phyloP scores from a whole-genome alignment of 805 yeast genomes.

The Kregervanrija pseudodelftensis region DNA sequence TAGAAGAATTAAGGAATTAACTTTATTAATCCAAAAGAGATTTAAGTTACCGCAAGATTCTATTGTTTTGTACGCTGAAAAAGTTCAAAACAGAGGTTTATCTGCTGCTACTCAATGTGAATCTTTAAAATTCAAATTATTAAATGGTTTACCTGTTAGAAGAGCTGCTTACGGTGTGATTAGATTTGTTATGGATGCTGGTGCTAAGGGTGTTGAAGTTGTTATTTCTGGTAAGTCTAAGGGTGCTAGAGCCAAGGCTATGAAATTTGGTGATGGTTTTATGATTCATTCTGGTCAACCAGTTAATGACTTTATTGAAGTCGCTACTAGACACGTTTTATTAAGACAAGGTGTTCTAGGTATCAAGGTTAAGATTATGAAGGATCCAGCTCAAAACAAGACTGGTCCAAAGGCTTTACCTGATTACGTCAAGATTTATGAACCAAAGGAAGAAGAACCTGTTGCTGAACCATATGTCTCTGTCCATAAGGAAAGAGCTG shows the following conservation, averaged over 20 bases:
- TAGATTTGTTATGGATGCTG: conserved; percentile 99
- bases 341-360: conserved; percentile 99
- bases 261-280: conserved; percentile 99
- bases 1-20: conserved; percentile 98
- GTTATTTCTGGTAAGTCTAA: conserved; percentile 99
- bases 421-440: conserved; percentile 86
- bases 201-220: conserved; percentile 99
- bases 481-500: conserved; percentile 48
- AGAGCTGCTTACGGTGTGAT: conserved; percentile 99
- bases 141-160: conserved; percentile 98
- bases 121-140: conserved; percentile 95
- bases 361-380: conserved; percentile 99
- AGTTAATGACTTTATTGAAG: conserved; percentile 95
- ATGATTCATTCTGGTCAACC: conserved; percentile 99
- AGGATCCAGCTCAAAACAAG: conserved; percentile 88
- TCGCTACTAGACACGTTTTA: conserved; percentile 98
- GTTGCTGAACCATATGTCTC: conserved; percentile 77
- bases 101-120: conserved; percentile 99
- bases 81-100: conserved; percentile 98
- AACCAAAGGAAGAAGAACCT: conserved; percentile 90
- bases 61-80: conserved; percentile 93
- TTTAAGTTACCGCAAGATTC: conserved; percentile 93
- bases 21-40: conserved; percentile 97
- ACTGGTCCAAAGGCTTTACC: conserved; percentile 89
- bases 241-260: conserved; percentile 99